Evolutionary conservation across 352 stramenopile species (phyloP).

Genomic region (Globisporangium nodosum): DNA sequence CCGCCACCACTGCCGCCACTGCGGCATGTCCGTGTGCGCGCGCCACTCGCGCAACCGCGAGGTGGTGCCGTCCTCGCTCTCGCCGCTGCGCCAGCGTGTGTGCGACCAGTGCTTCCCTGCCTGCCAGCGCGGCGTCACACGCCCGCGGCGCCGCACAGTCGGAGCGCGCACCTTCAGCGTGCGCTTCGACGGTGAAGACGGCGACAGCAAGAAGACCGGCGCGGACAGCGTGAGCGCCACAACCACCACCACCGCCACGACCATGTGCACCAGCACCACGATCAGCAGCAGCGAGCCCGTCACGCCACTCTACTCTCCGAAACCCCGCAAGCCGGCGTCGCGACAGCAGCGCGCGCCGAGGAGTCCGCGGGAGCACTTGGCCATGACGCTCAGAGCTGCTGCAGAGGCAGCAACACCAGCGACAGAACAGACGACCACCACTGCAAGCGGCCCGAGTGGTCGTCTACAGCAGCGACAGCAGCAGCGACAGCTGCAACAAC

Average conservation of each 20-base stretch:
- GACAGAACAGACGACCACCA: not conserved
- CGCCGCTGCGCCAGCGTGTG: slow-evolving; percentile 57
- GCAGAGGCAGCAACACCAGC: not conserved
- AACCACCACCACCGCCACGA: slow-evolving; percentile 3
- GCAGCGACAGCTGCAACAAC: not conserved
- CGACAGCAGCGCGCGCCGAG: not conserved
- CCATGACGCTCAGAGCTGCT: not conserved
- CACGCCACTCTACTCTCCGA: not conserved
- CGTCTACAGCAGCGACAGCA: not conserved
- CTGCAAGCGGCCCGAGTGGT: not conserved
- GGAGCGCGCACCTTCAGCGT: slow-evolving; percentile 12
- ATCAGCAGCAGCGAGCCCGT: not conserved
- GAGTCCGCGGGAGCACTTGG: not conserved
- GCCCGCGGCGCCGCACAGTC: slow-evolving; percentile 11
- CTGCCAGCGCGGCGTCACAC: slow-evolving; percentile 26
- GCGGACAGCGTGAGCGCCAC: slow-evolving; percentile 8
- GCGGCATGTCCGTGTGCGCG: slow-evolving; percentile 65
- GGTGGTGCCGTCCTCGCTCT: slow-evolving; percentile 61
- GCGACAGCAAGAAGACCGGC: not conserved
- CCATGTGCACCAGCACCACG: not conserved
- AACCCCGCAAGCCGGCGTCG: not conserved
- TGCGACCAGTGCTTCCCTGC: slow-evolving; percentile 65
- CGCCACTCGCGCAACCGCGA: slow-evolving; percentile 68
- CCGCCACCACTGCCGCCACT: slow-evolving; percentile 79
- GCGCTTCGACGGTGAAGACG: slow-evolving; percentile 9